A percentile compares a stretch with the other conserved stretches of the same genome.
phyloP scores from a whole-genome alignment of 169 alveolate genomes.

The Cryptosporidium felis region DNA sequence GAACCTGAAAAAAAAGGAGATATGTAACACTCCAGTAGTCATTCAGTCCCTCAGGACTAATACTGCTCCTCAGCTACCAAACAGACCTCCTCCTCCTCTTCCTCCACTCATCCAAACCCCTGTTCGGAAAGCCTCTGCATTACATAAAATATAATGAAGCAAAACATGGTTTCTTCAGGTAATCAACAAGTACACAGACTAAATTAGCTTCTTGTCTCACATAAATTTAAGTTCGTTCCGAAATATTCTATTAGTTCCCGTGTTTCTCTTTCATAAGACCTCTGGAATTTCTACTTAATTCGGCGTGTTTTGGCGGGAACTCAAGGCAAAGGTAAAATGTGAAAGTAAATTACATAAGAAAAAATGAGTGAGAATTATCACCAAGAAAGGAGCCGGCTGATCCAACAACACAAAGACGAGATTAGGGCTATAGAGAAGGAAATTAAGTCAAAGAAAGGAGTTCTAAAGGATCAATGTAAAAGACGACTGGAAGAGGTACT shows the following conservation, averaged over 20 bases:
- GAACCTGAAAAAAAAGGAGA: background rate
- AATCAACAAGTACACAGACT: too few relatives aligned
- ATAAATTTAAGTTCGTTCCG: too few relatives aligned
- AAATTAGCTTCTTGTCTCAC: too few relatives aligned
- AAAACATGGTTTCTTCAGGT: too few relatives aligned
- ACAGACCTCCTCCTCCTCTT: constrained; percentile 61
- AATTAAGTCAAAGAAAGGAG: constrained; percentile 42
- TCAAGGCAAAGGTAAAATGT: background rate
- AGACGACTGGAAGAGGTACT: constrained; percentile 3
- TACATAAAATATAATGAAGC: too few relatives aligned
- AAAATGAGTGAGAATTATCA: constrained; percentile 36
- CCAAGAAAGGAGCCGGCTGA: constrained; percentile 68
- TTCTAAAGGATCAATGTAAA: constrained; percentile 26
- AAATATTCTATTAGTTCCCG: too few relatives aligned
- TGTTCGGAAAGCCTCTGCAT: too few relatives aligned
- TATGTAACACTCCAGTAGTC: background rate
- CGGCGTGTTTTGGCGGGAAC: constrained; percentile 7
- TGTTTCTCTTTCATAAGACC: background rate
- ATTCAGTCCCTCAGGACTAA: background rate
- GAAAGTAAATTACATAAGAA: background rate
- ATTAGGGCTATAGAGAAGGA: constrained; percentile 50
- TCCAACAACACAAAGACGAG: constrained; percentile 60
- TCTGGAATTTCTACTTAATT: background rate
- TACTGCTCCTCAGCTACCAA: constrained; percentile 46
- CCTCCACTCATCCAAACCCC: too few relatives aligned